phyloP scores from a whole-genome alignment of 805 yeast species.

The Yarrowia sp. region DNA sequence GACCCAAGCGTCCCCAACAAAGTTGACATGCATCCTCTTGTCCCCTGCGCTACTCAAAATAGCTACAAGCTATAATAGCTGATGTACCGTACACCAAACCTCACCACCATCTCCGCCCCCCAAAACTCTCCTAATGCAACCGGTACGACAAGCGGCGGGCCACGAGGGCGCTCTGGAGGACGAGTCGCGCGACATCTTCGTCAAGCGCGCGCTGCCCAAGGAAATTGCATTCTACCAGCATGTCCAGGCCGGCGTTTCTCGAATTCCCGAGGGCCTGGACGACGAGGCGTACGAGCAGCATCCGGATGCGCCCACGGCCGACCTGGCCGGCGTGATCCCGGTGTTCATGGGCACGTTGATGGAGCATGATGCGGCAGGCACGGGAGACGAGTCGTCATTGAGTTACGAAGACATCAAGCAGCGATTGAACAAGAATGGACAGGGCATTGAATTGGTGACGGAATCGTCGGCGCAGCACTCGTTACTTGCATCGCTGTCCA shows the following conservation, averaged over 20 bases:
- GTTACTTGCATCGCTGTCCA: constrained; percentile 26
- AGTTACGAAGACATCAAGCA: constrained; percentile 15
- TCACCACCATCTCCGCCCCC: not conserved
- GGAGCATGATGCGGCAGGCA: constrained; percentile 36
- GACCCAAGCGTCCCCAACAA: too few relatives aligned
- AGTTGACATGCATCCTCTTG: not conserved
- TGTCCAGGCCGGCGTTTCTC: constrained; percentile 32
- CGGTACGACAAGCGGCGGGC: constrained; percentile 66
- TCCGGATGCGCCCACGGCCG: constrained; percentile 27
- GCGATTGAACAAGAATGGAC: not conserved
- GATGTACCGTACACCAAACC: not conserved
- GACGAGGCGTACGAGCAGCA: constrained; percentile 19
- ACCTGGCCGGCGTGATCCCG: constrained; percentile 48
- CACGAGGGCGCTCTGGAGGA: constrained; percentile 76
- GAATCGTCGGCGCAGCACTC: constrained; percentile 30
- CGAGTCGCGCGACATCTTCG: constrained; percentile 62
- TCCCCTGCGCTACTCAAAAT: constrained; percentile 21
- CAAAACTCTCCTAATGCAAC: not conserved
- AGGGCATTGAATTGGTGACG: constrained; percentile 6
- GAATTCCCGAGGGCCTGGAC: constrained; percentile 23
- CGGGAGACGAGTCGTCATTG: not conserved
- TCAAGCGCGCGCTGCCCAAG: constrained; percentile 61
- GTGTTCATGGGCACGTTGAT: constrained; percentile 56
- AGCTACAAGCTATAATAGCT: constrained; percentile 1
- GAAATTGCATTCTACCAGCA: constrained; percentile 75